Evolutionary conservation across 2,329 filamentous ascomycete genomes (phyloP), one percentile per base, ranked within the genome.

Genomic region (Calonectria multiphialidica): DNA sequence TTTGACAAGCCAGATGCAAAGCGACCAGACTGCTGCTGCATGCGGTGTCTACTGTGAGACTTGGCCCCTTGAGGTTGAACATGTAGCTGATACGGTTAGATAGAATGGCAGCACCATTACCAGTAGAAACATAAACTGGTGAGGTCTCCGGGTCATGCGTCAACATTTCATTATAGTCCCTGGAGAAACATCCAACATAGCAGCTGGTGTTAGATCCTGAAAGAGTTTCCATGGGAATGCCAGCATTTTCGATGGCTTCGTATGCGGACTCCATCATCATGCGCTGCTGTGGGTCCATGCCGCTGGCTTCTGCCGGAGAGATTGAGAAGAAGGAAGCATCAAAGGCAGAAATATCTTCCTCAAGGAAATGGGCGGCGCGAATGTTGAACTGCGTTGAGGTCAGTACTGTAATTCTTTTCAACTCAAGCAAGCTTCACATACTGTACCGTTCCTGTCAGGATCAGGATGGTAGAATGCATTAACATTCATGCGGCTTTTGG

Each of bases 181-280:
- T 33, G n/a, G 67, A 70, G 59, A 70, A 70, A n/a, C 67, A 47
- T 1, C 67, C 67, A n/a, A 70, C 67, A 30, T 70, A 70, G 15
- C 67, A 70, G 49, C 67, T 70, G 1, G 67, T 70, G 45, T 70
- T 35, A 1, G 67, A 70, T 2, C 67, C 67, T 1, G 67, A 45
- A 5, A 71, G 30, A 5, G 10, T 30, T 9, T 71, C 69, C 57
- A 61, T 55, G 8, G 79, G 70, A 2, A 83, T 63, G 16, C 84
- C 84, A 0, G 80, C 81, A 49, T 72, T 75, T 50, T 79, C 77
- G 16, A 78, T 68, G 25, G 75, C 68, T 45, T 71, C 68, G 25
- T 66, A 61, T 4, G 45, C 63, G 1, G 68, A 59, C 66, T 79
- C 76, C 28, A 80, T 70, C 13, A 78, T 45, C 16, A 74, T 61